Evolutionary conservation across 331 rosid species (phyloP).

Genomic region (Quercus tomentella): DNA sequence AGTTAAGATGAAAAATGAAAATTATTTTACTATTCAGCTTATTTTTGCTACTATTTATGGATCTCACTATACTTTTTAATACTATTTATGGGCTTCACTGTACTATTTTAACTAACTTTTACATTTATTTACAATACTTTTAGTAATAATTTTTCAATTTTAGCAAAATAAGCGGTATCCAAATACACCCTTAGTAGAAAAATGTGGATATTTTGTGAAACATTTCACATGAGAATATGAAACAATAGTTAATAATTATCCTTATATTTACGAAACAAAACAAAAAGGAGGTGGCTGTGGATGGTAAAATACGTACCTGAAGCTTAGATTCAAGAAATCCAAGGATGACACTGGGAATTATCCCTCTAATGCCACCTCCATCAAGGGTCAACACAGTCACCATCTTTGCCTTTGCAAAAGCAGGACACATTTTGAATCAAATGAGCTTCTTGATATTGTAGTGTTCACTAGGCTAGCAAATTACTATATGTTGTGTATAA

Average conservation of each 20-base stretch:
- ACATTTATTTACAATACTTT: too few species aligned
- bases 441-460: neutral
- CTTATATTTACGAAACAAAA: neutral
- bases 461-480: neutral
- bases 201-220: too few species aligned
- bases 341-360: slow-evolving; percentile 56
- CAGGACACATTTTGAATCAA: neutral
- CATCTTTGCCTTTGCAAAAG: slow-evolving; percentile 33
- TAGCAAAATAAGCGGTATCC: rapidly evolving
- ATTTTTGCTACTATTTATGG: too few species aligned
- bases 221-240: too few species aligned
- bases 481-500: too few species aligned
- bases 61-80: rapidly evolving
- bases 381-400: slow-evolving; percentile 65
- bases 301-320: slow-evolving; percentile 30
- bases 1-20: too few species aligned
- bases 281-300: neutral
- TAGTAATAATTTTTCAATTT: too few species aligned
- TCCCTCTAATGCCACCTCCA: slow-evolving; percentile 71
- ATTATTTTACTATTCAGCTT: too few species aligned
- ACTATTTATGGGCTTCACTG: rapidly evolving
- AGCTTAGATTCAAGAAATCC: slow-evolving; percentile 51
- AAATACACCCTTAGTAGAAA: rapidly evolving
- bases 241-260: too few species aligned
- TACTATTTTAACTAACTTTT: too few species aligned